These are phyloP conservation scores for Kodamaea alishanica DNA, from an alignment of 1,139 yeast genomes.

Conservation along the genomic window DNA sequence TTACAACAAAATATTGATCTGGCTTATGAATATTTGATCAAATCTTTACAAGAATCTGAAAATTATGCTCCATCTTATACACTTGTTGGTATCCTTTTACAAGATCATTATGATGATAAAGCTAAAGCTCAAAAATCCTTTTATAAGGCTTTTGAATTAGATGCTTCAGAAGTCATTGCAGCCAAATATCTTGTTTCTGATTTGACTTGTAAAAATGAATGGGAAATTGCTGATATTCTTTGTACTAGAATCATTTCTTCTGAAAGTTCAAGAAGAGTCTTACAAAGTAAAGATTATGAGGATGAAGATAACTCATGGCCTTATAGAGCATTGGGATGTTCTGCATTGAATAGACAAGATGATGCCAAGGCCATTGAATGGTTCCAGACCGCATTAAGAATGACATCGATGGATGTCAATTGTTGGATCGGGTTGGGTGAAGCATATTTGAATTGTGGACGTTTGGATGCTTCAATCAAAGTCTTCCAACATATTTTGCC, in stretches of 20 bases:
- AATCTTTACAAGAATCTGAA: slow-evolving; percentile 60
- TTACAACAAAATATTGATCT: slow-evolving; percentile 28
- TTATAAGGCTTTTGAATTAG: slow-evolving; percentile 85
- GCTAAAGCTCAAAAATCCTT: slow-evolving; percentile 81
- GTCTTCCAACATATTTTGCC: slow-evolving; percentile 68
- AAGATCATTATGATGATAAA: slow-evolving; percentile 53
- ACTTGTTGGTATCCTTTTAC: slow-evolving; percentile 69
- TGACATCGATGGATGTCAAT: slow-evolving; percentile 61
- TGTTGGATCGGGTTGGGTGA: slow-evolving; percentile 96
- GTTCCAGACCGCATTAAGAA: slow-evolving; percentile 81
- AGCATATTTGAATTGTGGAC: slow-evolving; percentile 80
- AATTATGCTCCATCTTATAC: slow-evolving; percentile 76
- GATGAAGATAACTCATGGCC: slow-evolving; percentile 66
- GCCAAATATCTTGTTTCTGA: slow-evolving; percentile 69
- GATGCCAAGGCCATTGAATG: slow-evolving; percentile 80
- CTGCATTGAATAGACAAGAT: slow-evolving; percentile 67
- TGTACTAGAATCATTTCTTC: slow-evolving; percentile 63
- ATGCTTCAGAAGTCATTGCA: slow-evolving; percentile 69
- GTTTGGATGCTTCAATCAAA: slow-evolving; percentile 80
- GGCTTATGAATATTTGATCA: slow-evolving; percentile 53
- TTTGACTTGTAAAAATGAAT: slow-evolving; percentile 63
- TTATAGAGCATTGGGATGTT: slow-evolving; percentile 78
- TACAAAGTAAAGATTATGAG: slow-evolving; percentile 34
- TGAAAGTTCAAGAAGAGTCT: slow-evolving; percentile 52
- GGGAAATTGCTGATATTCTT: slow-evolving; percentile 81